Conservation (phyloP, 2,329 filamentous ascomycete species). For the Sarocladium brachiariae region DNA sequence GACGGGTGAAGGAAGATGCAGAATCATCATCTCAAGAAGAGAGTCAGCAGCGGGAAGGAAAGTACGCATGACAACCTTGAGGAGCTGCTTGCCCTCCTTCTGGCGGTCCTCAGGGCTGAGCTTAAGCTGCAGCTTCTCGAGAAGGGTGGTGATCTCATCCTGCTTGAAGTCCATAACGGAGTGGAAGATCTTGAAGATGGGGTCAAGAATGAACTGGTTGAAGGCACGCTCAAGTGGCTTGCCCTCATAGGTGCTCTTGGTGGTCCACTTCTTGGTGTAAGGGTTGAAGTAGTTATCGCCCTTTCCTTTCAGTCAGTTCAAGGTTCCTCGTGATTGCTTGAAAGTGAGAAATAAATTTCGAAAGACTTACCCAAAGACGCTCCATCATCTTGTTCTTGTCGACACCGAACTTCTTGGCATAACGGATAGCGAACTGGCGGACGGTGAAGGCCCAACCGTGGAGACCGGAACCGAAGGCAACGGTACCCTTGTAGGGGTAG, state of each 20-base stretch:
- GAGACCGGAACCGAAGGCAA: slow-evolving; percentile 98
- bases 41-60: slow-evolving; percentile 98
- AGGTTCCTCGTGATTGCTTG: slow-evolving; percentile 15
- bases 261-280: slow-evolving; percentile 99
- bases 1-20: slow-evolving; percentile 93
- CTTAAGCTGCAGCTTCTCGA: slow-evolving; percentile 94
- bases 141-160: slow-evolving; percentile 75
- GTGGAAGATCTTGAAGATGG: slow-evolving; percentile 98
- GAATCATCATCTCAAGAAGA: slow-evolving; percentile 99
- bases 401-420: slow-evolving; percentile 99
- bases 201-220: slow-evolving; percentile 99
- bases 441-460: slow-evolving; percentile 99
- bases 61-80: slow-evolving; percentile 97
- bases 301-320: slow-evolving; percentile 20
- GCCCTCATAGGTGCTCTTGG: slow-evolving; percentile 80
- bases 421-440: slow-evolving; percentile 91
- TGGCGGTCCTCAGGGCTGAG: slow-evolving; percentile 79
- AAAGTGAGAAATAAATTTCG: no score
- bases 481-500: slow-evolving; percentile 94
- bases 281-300: slow-evolving; percentile 99
- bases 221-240: slow-evolving; percentile 94
- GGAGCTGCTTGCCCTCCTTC: slow-evolving; percentile 92
- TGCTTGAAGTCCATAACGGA: slow-evolving; percentile 99
- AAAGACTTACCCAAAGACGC: slow-evolving; percentile 79
- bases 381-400: slow-evolving; percentile 99